A percentile compares a stretch with the other conserved stretches of the same genome.
These are phyloP conservation scores for Aspergillus heteromorphus DNA, from an alignment of 495 filamentous ascomycete species.

Conservation along the genomic window DNA sequence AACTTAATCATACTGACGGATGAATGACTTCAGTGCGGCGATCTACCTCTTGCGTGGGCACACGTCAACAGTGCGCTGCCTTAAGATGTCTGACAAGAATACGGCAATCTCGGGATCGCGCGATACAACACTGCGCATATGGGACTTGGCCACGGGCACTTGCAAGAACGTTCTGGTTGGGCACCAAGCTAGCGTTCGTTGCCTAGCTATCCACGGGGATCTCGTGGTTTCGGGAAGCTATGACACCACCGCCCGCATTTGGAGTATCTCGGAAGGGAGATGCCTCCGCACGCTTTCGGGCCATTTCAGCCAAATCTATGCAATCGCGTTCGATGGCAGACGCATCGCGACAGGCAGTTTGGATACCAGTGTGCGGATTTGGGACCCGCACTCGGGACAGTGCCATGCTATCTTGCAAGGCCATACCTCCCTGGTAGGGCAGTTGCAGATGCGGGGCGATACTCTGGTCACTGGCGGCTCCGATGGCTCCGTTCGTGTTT, in stretches of 20 bases:
- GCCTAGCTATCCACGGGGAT: conserved; percentile 92
- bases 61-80: conserved; percentile 91
- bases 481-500: conserved; percentile 91
- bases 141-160: conserved; percentile 82
- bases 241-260: conserved; percentile 93
- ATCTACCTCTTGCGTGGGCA: conserved; percentile 87
- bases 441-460: conserved; percentile 89
- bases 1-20: neutral
- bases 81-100: conserved; percentile 92
- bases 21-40: conserved; percentile 43
- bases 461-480: conserved; percentile 95
- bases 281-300: conserved; percentile 86
- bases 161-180: conserved; percentile 91
- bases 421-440: conserved; percentile 95
- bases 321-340: conserved; percentile 90
- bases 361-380: conserved; percentile 94
- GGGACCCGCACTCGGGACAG: conserved; percentile 85
- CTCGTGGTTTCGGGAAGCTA: conserved; percentile 95
- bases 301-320: conserved; percentile 98
- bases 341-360: conserved; percentile 95
- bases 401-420: conserved; percentile 93
- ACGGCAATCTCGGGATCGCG: conserved; percentile 95
- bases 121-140: conserved; percentile 90
- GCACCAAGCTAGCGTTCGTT: conserved; percentile 94
- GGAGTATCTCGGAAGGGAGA: conserved; percentile 91